Conservation (phyloP, 2,329 filamentous ascomycete species). For the Coniochaeta sp. region DNA sequence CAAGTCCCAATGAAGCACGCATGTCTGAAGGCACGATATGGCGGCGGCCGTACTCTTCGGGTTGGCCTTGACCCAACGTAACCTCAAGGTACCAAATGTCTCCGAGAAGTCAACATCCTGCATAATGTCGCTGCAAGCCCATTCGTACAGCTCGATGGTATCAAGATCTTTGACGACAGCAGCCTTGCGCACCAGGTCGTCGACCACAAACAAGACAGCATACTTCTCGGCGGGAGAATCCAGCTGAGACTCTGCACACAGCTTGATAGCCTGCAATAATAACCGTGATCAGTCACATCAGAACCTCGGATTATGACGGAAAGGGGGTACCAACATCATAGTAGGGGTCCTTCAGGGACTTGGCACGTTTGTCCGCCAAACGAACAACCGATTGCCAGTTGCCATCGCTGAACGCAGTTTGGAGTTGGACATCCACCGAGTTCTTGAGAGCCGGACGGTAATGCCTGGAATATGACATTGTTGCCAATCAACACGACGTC, state of each 20-base stretch:
- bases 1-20: slow-evolving; percentile 47
- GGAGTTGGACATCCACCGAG: slow-evolving; percentile 46
- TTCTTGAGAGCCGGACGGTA: slow-evolving; percentile 34
- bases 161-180: slow-evolving; percentile 41
- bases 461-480: slow-evolving; percentile 15
- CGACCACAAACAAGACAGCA: slow-evolving; percentile 34
- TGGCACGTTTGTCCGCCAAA: slow-evolving; percentile 43
- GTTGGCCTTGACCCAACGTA: slow-evolving; percentile 44
- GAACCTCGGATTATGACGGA: not conserved
- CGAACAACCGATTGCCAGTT: slow-evolving; percentile 45
- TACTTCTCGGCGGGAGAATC: slow-evolving; percentile 40
- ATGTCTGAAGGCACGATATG: slow-evolving; percentile 43
- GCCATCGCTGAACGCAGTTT: slow-evolving; percentile 45
- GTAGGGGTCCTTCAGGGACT: slow-evolving; percentile 44
- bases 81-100: slow-evolving; percentile 42
- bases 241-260: slow-evolving; percentile 43
- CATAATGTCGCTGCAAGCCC: slow-evolving; percentile 35
- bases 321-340: slow-evolving; percentile 37
- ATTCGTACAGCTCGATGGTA: slow-evolving; percentile 46
- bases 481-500: not conserved
- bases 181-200: slow-evolving; percentile 38
- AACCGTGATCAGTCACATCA: not conserved
- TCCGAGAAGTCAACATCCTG: slow-evolving; percentile 33
- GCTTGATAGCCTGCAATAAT: slow-evolving; percentile 32
- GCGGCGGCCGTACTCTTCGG: slow-evolving; percentile 34